Percentiles rank a stretch among this genome's conserved stretches.
Evolutionary conservation across 106 monocot genomes (phyloP).

Genomic region (Dendrobium chrysotoxum): DNA sequence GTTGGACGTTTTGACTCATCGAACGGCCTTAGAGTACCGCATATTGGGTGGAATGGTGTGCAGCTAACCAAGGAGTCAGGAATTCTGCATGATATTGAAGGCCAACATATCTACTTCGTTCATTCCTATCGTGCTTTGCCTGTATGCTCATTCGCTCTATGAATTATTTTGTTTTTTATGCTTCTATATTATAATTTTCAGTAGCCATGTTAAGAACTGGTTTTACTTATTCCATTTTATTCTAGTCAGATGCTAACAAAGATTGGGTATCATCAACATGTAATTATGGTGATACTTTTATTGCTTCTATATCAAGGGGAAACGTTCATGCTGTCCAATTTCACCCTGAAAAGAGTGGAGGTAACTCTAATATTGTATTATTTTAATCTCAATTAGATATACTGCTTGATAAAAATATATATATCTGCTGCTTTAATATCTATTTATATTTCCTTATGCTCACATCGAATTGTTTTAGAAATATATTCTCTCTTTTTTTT

Average conservation of each 20-base stretch:
- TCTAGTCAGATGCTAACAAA: slow-evolving; percentile 80
- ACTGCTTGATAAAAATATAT: background rate
- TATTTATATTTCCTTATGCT: background rate
- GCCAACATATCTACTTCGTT: slow-evolving; percentile 92
- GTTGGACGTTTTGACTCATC: slow-evolving; percentile 76
- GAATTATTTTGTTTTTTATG: background rate
- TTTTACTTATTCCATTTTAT: slow-evolving; percentile 18
- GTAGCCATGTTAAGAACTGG: background rate
- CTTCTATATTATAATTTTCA: background rate
- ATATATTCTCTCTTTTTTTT: background rate
- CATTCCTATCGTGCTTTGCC: slow-evolving; percentile 89
- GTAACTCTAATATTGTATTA: slow-evolving; percentile 20
- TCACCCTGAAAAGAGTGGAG: slow-evolving; percentile 99
- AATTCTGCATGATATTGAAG: slow-evolving; percentile 68
- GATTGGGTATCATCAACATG: slow-evolving; percentile 96
- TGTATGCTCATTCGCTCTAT: slow-evolving; percentile 35
- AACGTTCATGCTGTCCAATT: slow-evolving; percentile 94
- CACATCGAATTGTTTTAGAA: background rate
- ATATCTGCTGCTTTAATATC: background rate
- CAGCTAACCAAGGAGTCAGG: slow-evolving; percentile 46
- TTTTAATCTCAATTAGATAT: background rate
- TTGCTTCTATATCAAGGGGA: slow-evolving; percentile 82
- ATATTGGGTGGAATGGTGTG: slow-evolving; percentile 89
- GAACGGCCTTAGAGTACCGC: slow-evolving; percentile 69
- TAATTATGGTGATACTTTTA: slow-evolving; percentile 75